Conservation (phyloP, 1,139 yeast genomes). For the Yamadazyma spencermartinsiae region DNA sequence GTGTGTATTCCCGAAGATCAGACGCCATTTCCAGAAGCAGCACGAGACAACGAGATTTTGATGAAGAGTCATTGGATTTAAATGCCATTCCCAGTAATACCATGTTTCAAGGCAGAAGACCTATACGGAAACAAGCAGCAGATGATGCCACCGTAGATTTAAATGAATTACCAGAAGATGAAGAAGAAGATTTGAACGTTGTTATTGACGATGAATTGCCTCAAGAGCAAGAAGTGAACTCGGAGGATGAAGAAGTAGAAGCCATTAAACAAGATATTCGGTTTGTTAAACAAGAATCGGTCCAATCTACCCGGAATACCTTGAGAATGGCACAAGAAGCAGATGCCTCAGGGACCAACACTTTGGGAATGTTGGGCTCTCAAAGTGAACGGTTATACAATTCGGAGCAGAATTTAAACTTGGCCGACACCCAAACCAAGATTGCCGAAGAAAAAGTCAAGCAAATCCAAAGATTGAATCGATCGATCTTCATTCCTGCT, state of each 20-base stretch:
- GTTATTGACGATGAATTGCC: conserved; percentile 43
- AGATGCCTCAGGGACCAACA: conserved; percentile 85
- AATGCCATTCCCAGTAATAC: conserved; percentile 43
- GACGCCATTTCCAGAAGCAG: background rate
- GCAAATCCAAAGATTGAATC: conserved; percentile 75
- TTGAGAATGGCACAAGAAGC: conserved; percentile 89
- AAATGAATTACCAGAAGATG: conserved; percentile 33
- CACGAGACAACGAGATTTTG: conserved; percentile 11
- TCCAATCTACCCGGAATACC: conserved; percentile 83
- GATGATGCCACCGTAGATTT: conserved; percentile 31
- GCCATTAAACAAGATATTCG: conserved; percentile 82
- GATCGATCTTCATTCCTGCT: conserved; percentile 83
- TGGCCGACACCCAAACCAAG: conserved; percentile 79
- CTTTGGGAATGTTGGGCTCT: conserved; percentile 88
- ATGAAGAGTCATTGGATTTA: conserved; percentile 42
- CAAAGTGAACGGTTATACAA: conserved; percentile 84
- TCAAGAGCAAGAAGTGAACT: conserved; percentile 47
- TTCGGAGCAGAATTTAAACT: conserved; percentile 73
- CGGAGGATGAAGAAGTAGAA: conserved; percentile 86
- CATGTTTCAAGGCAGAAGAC: conserved; percentile 27
- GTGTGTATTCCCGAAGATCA: background rate
- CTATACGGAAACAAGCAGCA: conserved; percentile 23
- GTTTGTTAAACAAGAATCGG: conserved; percentile 84
- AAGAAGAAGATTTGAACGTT: conserved; percentile 43
- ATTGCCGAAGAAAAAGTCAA: conserved; percentile 83